A percentile compares a stretch with the other conserved stretches of the same genome.
These are phyloP conservation scores for Pichia kluyveri DNA, from an alignment of 805 yeast genomes.

Conservation along the genomic window DNA sequence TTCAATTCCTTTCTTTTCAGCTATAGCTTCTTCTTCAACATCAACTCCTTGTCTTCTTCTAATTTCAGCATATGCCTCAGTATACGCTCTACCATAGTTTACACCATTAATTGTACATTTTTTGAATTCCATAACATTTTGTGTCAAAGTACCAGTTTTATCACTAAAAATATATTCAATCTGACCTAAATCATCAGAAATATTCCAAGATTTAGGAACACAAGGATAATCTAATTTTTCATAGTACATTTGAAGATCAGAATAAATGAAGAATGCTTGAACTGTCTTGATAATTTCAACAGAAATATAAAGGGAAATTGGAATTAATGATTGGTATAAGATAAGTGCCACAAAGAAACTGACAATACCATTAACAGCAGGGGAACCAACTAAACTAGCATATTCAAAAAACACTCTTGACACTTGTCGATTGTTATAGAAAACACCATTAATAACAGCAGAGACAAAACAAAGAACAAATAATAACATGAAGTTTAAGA, in stretches of 20 bases:
- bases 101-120: slow-evolving; percentile 70
- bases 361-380: slow-evolving; percentile 61
- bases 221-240: slow-evolving; percentile 68
- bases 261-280: slow-evolving; percentile 72
- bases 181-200: slow-evolving; percentile 80
- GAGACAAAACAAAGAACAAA: slow-evolving; percentile 62
- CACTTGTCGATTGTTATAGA: slow-evolving; percentile 35
- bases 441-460: slow-evolving; percentile 63
- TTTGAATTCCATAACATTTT: slow-evolving; percentile 78
- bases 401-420: slow-evolving; percentile 63
- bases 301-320: slow-evolving; percentile 74
- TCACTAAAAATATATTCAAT: slow-evolving; percentile 79
- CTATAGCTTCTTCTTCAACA: slow-evolving; percentile 37
- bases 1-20: slow-evolving; percentile 41
- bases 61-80: slow-evolving; percentile 75
- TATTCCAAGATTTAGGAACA: slow-evolving; percentile 78
- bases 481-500: slow-evolving; percentile 54
- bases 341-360: slow-evolving; percentile 70
- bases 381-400: slow-evolving; percentile 57
- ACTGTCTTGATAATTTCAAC: slow-evolving; percentile 77
- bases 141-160: slow-evolving; percentile 79
- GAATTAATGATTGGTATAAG: slow-evolving; percentile 71
- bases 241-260: slow-evolving; percentile 67
- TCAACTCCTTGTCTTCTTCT: slow-evolving; percentile 72
- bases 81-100: slow-evolving; percentile 70